Evolutionary conservation across 345 rosid species (phyloP).

Genomic region (Reutealis trisperma): DNA sequence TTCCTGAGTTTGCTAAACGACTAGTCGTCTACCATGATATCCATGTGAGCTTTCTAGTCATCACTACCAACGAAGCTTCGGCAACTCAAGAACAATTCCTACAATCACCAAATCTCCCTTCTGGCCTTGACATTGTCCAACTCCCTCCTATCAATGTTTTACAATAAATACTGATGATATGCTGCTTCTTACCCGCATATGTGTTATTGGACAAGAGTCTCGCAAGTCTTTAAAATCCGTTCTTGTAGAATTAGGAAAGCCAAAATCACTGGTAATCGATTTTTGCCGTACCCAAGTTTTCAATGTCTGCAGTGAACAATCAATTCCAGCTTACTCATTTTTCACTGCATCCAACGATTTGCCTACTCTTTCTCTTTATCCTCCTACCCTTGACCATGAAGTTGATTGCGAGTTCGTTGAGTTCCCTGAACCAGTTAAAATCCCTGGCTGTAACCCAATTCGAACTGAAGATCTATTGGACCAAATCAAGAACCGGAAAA

Average conservation of each 20-base stretch:
- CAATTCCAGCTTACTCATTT: conserved; percentile 24
- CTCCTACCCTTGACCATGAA: conserved; percentile 24
- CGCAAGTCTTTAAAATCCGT: conserved; percentile 20
- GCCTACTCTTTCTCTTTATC: conserved; percentile 18
- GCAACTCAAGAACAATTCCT: conserved; percentile 17
- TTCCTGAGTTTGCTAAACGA: conserved; percentile 26
- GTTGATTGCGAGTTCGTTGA: conserved; percentile 23
- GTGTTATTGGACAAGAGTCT: conserved; percentile 18
- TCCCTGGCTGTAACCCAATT: conserved; percentile 27
- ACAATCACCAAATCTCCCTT: conserved; percentile 18
- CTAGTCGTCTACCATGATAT: conserved; percentile 19
- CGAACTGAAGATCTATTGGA: conserved; percentile 21
- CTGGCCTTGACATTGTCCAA: conserved; percentile 13
- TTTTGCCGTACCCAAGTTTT: conserved; percentile 25
- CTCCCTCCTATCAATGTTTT: conserved; percentile 24
- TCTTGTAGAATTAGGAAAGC: conserved; percentile 11
- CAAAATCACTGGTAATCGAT: conserved; percentile 18
- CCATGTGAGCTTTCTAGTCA: conserved; percentile 24
- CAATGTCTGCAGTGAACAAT: conserved; percentile 11
- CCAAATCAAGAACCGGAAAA: conserved; percentile 20
- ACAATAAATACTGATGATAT: conserved; percentile 1
- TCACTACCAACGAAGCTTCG: conserved; percentile 24
- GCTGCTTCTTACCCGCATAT: conserved; percentile 12
- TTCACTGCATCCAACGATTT: conserved; percentile 15
- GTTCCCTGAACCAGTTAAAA: conserved; percentile 17